These are phyloP conservation scores for Leucosporidium scottii DNA, from an alignment of 768 basidiomycete genomes.

Conservation along the genomic window DNA sequence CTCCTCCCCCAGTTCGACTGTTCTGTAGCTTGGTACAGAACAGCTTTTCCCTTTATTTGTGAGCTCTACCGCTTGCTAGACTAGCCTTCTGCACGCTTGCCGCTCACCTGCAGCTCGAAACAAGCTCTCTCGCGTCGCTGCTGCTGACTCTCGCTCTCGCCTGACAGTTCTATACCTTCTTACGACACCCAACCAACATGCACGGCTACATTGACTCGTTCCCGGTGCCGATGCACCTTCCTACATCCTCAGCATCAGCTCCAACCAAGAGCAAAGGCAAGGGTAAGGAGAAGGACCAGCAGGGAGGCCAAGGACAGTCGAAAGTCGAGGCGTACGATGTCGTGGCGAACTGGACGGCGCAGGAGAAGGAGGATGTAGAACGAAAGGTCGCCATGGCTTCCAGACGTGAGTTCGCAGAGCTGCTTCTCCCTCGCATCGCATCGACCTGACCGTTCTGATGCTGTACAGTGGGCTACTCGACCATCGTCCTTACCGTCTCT, in stretches of 20 bases:
- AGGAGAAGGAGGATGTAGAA: slow-evolving; percentile 13
- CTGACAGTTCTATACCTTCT: too few relatives aligned
- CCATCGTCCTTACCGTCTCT: slow-evolving; percentile 68
- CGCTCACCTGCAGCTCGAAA: too few relatives aligned
- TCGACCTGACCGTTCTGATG: neutral
- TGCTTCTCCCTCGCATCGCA: neutral
- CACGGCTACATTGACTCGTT: slow-evolving; percentile 32
- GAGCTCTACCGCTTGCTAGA: too few relatives aligned
- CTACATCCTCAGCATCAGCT: neutral
- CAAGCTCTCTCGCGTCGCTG: too few relatives aligned
- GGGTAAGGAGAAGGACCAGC: slow-evolving; percentile 2
- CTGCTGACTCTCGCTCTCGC: too few relatives aligned
- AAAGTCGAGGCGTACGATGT: slow-evolving; percentile 19
- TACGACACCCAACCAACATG: neutral
- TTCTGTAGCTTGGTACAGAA: too few relatives aligned
- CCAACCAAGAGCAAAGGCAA: slow-evolving; percentile 15
- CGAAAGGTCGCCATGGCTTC: slow-evolving; percentile 21
- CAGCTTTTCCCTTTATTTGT: too few relatives aligned
- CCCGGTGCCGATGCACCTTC: slow-evolving; percentile 25
- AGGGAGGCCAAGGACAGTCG: neutral
- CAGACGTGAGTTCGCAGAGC: neutral
- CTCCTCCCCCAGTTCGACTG: too few relatives aligned
- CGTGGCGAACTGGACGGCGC: slow-evolving; percentile 11
- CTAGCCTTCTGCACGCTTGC: too few relatives aligned
- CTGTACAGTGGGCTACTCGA: slow-evolving; percentile 71